Conservation (phyloP, 164 flowering plant genomes). For the Annona cherimola region DNA sequence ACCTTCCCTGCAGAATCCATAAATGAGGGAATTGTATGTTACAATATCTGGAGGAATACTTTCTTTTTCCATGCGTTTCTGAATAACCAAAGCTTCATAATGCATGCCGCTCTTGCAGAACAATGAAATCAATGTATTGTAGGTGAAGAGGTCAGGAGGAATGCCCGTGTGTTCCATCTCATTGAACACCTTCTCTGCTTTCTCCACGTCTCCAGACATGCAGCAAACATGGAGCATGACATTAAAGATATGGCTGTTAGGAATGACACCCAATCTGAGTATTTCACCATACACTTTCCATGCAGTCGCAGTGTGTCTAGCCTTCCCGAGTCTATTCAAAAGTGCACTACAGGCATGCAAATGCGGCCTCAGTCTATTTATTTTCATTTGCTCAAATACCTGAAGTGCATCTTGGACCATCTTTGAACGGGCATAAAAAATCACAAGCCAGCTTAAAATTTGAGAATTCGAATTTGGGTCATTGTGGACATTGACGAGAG, state of each 20-base stretch:
- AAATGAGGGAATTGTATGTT: slow-evolving; percentile 72
- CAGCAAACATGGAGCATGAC: slow-evolving; percentile 87
- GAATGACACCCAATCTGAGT: slow-evolving; percentile 50
- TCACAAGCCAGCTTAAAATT: slow-evolving; percentile 80
- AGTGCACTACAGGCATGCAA: slow-evolving; percentile 74
- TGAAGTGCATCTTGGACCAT: slow-evolving; percentile 69
- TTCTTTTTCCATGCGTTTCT: slow-evolving; percentile 67
- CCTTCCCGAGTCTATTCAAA: slow-evolving; percentile 61
- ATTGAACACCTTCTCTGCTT: slow-evolving; percentile 52
- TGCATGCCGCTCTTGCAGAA: slow-evolving; percentile 86
- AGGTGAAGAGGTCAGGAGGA: slow-evolving; percentile 63
- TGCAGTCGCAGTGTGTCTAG: slow-evolving; percentile 49
- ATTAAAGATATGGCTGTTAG: slow-evolving; percentile 69
- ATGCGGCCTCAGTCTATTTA: slow-evolving; percentile 49
- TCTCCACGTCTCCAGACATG: slow-evolving; percentile 65
- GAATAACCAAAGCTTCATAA: slow-evolving; percentile 72
- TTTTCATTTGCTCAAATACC: slow-evolving; percentile 73
- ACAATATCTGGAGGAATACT: slow-evolving; percentile 75
- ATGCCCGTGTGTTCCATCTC: slow-evolving; percentile 60
- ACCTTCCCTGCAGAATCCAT: slow-evolving; percentile 77
- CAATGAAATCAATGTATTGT: slow-evolving; percentile 71
- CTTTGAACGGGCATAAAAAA: slow-evolving; percentile 51
- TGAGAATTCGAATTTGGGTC: slow-evolving; percentile 59
- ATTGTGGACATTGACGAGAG: slow-evolving; percentile 31
- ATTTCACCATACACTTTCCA: slow-evolving; percentile 74